Conservation (phyloP, 345 rosid genomes). For the Jatropha curcas region DNA sequence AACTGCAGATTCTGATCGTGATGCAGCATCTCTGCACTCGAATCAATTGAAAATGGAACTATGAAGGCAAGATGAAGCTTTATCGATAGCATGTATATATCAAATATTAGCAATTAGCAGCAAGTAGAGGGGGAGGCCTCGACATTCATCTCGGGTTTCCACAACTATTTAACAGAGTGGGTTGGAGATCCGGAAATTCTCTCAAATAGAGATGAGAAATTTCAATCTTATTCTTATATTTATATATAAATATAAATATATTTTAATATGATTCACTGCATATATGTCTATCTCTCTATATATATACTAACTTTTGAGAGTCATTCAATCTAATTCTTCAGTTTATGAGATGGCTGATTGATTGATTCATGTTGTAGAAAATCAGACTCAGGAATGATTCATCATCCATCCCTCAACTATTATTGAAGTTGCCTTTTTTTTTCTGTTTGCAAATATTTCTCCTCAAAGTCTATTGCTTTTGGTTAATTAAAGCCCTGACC, state of each 20-base stretch:
- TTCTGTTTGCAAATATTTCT: neutral
- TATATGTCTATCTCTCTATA: slow-evolving; percentile 3
- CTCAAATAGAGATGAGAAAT: slow-evolving; percentile 25
- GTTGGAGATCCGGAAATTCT: slow-evolving; percentile 32
- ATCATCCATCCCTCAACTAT: slow-evolving; percentile 16
- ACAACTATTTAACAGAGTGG: slow-evolving; percentile 17
- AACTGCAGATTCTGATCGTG: slow-evolving; percentile 27
- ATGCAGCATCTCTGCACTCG: slow-evolving; percentile 57
- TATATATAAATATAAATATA: neutral
- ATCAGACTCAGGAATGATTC: slow-evolving; percentile 13
- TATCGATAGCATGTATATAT: slow-evolving; percentile 34
- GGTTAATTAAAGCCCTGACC: too few relatives aligned
- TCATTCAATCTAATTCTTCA: slow-evolving; percentile 31
- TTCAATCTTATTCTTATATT: slow-evolving; percentile 23
- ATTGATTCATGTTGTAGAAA: slow-evolving; percentile 39
- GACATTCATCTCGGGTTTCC: slow-evolving; percentile 38
- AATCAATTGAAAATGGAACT: slow-evolving; percentile 47
- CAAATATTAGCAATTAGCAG: slow-evolving; percentile 38
- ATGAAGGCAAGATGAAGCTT: slow-evolving; percentile 43
- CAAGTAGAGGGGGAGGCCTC: slow-evolving; percentile 25
- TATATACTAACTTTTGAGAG: slow-evolving; percentile 34
- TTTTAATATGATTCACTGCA: too few relatives aligned
- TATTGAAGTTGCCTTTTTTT: slow-evolving; percentile 15
- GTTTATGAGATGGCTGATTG: slow-evolving; percentile 28
- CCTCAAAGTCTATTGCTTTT: too few relatives aligned